These are phyloP conservation scores for Syncephalis fuscata DNA, from an alignment of 371 early-diverging fungal genomes.

Conservation along the genomic window DNA sequence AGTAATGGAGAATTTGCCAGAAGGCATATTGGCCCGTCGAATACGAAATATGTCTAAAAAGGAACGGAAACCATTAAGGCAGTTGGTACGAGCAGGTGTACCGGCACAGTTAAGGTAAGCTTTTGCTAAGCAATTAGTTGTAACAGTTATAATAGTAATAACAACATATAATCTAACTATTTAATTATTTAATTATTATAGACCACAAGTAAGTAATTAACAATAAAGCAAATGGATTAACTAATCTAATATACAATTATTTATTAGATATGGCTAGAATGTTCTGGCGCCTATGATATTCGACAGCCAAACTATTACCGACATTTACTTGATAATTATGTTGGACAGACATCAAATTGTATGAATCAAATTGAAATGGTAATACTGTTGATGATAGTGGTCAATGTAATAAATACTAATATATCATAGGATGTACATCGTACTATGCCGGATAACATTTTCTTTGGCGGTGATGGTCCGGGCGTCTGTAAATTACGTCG, in stretches of 20 bases:
- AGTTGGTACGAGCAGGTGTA: conserved; percentile 15
- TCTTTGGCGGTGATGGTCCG: conserved; percentile 15
- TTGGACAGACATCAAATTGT: conserved; percentile 9
- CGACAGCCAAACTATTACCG: conserved; percentile 15
- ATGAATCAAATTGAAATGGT: conserved; percentile 18
- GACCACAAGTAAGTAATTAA: conserved; percentile 1
- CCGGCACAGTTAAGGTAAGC: conserved; percentile 4
- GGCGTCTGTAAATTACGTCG: conserved; percentile 15
- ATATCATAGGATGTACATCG: conserved; percentile 12
- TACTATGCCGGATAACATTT: conserved; percentile 16
- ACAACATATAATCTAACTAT: no score
- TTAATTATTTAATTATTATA: neutral
- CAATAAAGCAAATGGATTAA: no score
- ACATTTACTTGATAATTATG: conserved; percentile 7
- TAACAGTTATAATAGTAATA: no score
- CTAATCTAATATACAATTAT: no score
- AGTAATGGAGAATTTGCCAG: neutral
- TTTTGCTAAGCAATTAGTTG: neutral
- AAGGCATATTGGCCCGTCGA: conserved; percentile 14
- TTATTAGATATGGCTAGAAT: conserved; percentile 15
- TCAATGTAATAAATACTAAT: neutral
- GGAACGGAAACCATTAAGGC: conserved; percentile 15
- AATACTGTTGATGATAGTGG: neutral
- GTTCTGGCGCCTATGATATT: conserved; percentile 14
- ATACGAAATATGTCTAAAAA: conserved; percentile 11